phyloP scores from a whole-genome alignment of 2,329 filamentous ascomycete genomes.

The Pseudohalonectria lignicola region DNA sequence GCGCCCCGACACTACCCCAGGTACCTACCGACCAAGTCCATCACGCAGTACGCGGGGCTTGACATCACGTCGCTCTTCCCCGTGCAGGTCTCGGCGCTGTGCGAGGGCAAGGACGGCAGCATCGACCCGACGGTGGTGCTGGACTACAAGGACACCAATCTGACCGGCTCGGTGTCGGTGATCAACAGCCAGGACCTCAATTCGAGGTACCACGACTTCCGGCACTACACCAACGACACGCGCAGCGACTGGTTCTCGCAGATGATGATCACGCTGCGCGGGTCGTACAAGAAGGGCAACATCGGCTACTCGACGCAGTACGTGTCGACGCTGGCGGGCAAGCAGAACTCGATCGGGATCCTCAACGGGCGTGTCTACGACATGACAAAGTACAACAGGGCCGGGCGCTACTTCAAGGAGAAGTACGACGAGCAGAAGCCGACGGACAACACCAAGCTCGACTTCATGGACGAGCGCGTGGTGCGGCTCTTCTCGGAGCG shows the following conservation, averaged over 20 bases:
- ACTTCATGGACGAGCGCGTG: conserved; percentile 75
- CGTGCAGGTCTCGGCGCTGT: conserved; percentile 86
- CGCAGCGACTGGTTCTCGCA: conserved; percentile 89
- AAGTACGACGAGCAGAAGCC: conserved; percentile 39
- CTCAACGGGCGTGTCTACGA: conserved; percentile 78
- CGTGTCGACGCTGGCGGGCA: conserved; percentile 59
- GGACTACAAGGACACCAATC: conserved; percentile 71
- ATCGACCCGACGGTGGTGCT: conserved; percentile 66
- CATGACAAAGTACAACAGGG: conserved; percentile 69
- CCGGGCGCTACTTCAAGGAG: conserved; percentile 56
- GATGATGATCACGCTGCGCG: conserved; percentile 67
- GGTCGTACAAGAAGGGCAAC: conserved; percentile 75
- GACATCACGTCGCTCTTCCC: conserved; percentile 90
- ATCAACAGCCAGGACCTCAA: conserved; percentile 62
- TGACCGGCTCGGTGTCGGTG: conserved; percentile 53
- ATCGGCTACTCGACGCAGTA: conserved; percentile 76
- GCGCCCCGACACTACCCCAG: conserved; percentile 68
- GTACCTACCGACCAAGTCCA: conserved; percentile 44
- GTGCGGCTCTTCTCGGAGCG: conserved; percentile 66
- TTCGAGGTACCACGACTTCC: conserved; percentile 83
- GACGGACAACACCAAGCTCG: conserved; percentile 29
- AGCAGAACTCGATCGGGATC: conserved; percentile 61
- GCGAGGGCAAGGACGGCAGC: conserved; percentile 59
- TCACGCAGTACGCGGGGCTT: conserved; percentile 73
- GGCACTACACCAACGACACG: conserved; percentile 68